Conservation (phyloP, 2,329 filamentous ascomycete genomes). For the Ophidiomyces ophidiicola region DNA sequence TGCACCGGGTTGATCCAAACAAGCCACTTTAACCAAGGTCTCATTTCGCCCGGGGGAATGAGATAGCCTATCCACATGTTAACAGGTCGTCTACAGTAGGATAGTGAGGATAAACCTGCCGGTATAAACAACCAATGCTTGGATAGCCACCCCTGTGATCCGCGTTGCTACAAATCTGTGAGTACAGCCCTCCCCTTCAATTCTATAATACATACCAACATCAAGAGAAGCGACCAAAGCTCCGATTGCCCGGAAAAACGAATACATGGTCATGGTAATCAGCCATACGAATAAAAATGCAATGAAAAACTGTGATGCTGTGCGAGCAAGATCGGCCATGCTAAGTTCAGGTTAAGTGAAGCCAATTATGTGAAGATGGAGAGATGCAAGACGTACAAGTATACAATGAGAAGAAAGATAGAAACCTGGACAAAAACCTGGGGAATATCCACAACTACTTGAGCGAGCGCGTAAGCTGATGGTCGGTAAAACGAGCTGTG, state of each 20-base stretch:
- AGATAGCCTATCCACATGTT: slow-evolving; percentile 41
- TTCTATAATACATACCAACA: slow-evolving; percentile 26
- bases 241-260: slow-evolving; percentile 41
- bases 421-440: slow-evolving; percentile 46
- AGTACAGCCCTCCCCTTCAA: slow-evolving; percentile 1
- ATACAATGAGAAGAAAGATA: slow-evolving; percentile 49
- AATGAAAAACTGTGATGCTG: slow-evolving; percentile 52
- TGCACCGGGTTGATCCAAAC: slow-evolving; percentile 56
- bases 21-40: slow-evolving; percentile 52
- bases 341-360: slow-evolving; percentile 15
- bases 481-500: slow-evolving; percentile 51
- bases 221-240: slow-evolving; percentile 40
- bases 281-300: slow-evolving; percentile 44
- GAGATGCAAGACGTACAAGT: slow-evolving; percentile 34
- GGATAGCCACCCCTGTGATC: slow-evolving; percentile 39
- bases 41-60: slow-evolving; percentile 50
- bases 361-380: slow-evolving; percentile 7
- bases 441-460: slow-evolving; percentile 47
- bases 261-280: slow-evolving; percentile 44
- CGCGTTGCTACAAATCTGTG: slow-evolving; percentile 27
- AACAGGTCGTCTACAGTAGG: background rate
- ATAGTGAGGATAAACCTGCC: slow-evolving; percentile 17
- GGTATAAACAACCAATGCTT: slow-evolving; percentile 48
- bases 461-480: slow-evolving; percentile 46
- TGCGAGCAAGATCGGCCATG: slow-evolving; percentile 45